A percentile compares a stretch with the other conserved stretches of the same genome.
These are phyloP conservation scores for Cryphonectria naterciae DNA, from an alignment of 2,329 filamentous ascomycete genomes.

Conservation along the genomic window DNA sequence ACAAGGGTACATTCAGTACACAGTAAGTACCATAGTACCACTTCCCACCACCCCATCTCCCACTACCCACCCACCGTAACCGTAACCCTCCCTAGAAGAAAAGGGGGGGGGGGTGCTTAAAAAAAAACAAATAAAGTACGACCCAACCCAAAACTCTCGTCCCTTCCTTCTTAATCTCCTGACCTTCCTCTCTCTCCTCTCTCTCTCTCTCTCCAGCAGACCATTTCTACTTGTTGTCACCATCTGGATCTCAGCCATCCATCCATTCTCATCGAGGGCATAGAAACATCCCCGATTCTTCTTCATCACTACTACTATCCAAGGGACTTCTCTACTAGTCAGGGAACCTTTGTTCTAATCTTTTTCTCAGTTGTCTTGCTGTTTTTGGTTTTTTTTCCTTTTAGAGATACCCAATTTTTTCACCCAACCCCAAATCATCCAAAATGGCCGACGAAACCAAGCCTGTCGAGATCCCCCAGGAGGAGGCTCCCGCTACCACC, in stretches of 20 bases:
- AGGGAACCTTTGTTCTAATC: slow-evolving; percentile 8
- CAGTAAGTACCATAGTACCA: not conserved
- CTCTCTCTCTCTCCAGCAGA: slow-evolving; percentile 13
- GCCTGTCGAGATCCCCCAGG: slow-evolving; percentile 63
- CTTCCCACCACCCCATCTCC: not conserved
- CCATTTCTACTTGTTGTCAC: slow-evolving; percentile 22
- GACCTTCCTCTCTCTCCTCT: slow-evolving; percentile 6
- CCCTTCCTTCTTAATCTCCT: slow-evolving; percentile 26
- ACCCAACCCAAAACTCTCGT: slow-evolving; percentile 29
- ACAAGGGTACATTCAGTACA: not conserved
- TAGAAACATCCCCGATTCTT: slow-evolving; percentile 7
- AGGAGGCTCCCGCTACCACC: slow-evolving; percentile 47
- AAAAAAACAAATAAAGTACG: slow-evolving; percentile 31
- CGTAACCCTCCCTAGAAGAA: slow-evolving; percentile 17
- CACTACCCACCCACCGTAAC: not conserved
- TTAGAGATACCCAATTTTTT: slow-evolving; percentile 54
- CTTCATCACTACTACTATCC: slow-evolving; percentile 12
- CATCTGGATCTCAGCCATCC: slow-evolving; percentile 16
- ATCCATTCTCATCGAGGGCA: slow-evolving; percentile 11
- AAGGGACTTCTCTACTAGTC: slow-evolving; percentile 2
- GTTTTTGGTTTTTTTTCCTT: slow-evolving; percentile 38
- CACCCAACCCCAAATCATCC: slow-evolving; percentile 36
- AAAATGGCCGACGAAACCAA: slow-evolving; percentile 78
- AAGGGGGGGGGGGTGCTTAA: not conserved
- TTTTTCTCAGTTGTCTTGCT: slow-evolving; percentile 26